Conservation (phyloP, 2,329 filamentous ascomycete genomes). For the Nemania sp. region DNA sequence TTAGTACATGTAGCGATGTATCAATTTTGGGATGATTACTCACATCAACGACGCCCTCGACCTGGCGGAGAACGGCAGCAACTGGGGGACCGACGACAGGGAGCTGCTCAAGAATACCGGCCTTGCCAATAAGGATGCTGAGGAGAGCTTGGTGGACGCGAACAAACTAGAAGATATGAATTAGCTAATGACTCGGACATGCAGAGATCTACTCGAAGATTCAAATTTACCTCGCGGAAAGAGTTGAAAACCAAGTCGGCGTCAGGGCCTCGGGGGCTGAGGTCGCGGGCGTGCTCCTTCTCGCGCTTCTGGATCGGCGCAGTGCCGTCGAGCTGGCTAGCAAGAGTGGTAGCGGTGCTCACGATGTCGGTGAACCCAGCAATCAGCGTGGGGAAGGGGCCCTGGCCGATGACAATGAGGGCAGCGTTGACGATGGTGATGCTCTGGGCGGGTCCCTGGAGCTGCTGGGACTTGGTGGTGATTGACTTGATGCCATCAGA, state of each 20-base stretch:
- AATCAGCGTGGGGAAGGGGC: constrained; percentile 16
- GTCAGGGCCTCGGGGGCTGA: constrained; percentile 9
- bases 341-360: constrained; percentile 11
- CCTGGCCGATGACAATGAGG: constrained; percentile 17
- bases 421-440: constrained; percentile 16
- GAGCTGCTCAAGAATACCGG: constrained; percentile 10
- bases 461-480: constrained; percentile 17
- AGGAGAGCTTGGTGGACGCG: constrained; percentile 20
- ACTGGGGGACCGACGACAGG: constrained; percentile 21
- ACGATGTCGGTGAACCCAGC: constrained; percentile 19
- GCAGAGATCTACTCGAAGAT: background rate
- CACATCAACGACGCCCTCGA: constrained; percentile 22
- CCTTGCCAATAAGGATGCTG: constrained; percentile 25
- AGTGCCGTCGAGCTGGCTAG: background rate
- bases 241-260: constrained; percentile 19
- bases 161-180: constrained; percentile 12
- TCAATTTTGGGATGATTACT: background rate
- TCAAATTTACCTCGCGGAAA: constrained; percentile 18
- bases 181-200: background rate
- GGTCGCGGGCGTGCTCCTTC: constrained; percentile 14
- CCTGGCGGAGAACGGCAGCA: constrained; percentile 17
- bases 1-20: too few species aligned
- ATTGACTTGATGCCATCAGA: constrained; percentile 14
- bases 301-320: background rate
- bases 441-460: constrained; percentile 22